Conservation (phyloP, 2,329 filamentous ascomycete species). For the Pseudocercospora musae region DNA sequence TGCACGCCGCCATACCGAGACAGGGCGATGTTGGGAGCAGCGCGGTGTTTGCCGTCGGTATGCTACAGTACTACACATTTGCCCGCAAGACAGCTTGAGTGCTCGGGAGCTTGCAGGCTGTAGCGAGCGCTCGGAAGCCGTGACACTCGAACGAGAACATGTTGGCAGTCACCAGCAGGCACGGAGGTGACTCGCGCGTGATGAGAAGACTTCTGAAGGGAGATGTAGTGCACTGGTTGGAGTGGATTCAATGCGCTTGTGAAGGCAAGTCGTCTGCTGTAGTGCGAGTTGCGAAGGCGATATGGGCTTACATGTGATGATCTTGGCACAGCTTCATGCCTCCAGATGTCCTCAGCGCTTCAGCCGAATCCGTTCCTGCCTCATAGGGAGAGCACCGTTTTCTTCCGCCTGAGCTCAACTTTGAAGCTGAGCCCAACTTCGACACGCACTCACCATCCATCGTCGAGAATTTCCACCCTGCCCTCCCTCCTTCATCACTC, state of each 20-base stretch:
- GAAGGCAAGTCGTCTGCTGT: neutral
- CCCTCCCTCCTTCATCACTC: neutral
- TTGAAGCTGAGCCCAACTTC: neutral
- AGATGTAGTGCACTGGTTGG: neutral
- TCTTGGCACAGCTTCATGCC: neutral
- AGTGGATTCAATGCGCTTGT: neutral
- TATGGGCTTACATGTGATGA: neutral
- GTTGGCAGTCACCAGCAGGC: neutral
- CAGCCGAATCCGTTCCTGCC: neutral
- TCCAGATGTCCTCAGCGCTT: too few relatives aligned
- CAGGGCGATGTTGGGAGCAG: neutral
- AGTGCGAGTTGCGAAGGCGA: neutral
- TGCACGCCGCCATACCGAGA: neutral
- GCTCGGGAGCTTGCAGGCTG: constrained; percentile 8
- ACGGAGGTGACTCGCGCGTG: neutral
- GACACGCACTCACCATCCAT: constrained; percentile 10
- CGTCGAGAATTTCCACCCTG: constrained; percentile 3
- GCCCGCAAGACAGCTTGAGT: neutral
- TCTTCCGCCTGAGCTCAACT: too few relatives aligned
- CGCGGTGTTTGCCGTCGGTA: neutral
- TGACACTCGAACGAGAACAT: neutral
- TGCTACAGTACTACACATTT: neutral
- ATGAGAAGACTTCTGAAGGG: neutral
- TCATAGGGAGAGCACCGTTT: neutral
- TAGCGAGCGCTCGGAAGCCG: neutral